These are phyloP conservation scores for Elaeagnus macrophylla DNA, from an alignment of 306 rosid species.

Conservation along the genomic window DNA sequence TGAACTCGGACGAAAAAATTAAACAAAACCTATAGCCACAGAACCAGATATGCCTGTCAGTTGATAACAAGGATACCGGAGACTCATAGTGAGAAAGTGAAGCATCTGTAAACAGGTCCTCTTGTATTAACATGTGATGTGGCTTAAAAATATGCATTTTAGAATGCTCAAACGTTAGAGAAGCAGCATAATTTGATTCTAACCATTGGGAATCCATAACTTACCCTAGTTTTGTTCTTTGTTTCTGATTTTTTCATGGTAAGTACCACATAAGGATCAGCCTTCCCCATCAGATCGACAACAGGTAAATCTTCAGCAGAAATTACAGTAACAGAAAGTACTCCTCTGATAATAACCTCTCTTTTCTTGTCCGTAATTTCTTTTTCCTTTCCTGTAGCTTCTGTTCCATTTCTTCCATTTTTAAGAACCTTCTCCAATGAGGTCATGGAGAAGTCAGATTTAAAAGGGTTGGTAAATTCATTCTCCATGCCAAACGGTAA, in stretches of 20 bases:
- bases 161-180: not conserved
- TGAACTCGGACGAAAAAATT: slow-evolving; percentile 11
- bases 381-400: slow-evolving; percentile 47
- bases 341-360: slow-evolving; percentile 91
- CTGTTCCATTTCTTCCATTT: slow-evolving; percentile 51
- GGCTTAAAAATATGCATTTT: too few species aligned
- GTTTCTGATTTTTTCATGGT: slow-evolving; percentile 78
- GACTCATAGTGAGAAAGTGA: too few species aligned
- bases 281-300: slow-evolving; percentile 71
- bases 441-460: slow-evolving; percentile 55
- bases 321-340: slow-evolving; percentile 70
- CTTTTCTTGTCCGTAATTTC: slow-evolving; percentile 48
- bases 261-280: slow-evolving; percentile 85
- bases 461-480: slow-evolving; percentile 67
- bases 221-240: slow-evolving; percentile 82
- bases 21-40: too few species aligned
- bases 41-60: too few species aligned
- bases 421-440: slow-evolving; percentile 82
- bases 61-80: too few species aligned
- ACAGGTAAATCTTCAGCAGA: slow-evolving; percentile 96
- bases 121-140: too few species aligned
- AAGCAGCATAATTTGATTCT: not conserved
- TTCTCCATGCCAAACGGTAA: slow-evolving; percentile 72
- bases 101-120: too few species aligned
- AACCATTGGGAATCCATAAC: slow-evolving; percentile 11